Base-by-base conservation (phyloP, 257 asterid species). In the Knoxia roxburghii region DNA sequence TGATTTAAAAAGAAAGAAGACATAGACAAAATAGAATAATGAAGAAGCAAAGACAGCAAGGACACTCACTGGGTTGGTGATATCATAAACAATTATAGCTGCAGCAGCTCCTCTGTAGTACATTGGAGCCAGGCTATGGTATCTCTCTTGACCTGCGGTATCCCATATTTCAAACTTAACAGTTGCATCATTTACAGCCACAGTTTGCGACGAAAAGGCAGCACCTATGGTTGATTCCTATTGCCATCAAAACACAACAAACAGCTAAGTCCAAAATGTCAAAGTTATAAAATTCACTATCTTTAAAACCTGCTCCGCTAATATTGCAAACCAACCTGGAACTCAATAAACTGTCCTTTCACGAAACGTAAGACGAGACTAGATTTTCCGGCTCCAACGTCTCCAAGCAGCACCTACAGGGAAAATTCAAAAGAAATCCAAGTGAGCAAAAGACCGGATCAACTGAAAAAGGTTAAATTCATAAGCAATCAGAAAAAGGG, bases 31-130 rank as follows among this genome's bases (percentile, higher is more conserved):
- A 45, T 10, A 35, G 2, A 21, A 29, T 1, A 21, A n/a, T 7
- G 30, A 58, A 18, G 49, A 23, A 55, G 8, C 21, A 51, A 52
- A 60, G 51, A 23, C 20, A 3, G 6, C 7, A 20, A 0, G 12
- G 35, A n/a, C 24, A 69, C 81, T 78, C 73, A 89, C 96, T 69
- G 78, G 85, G 74, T 89, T 87, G 32, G 97, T 85, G 59, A 89
- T 84, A 69, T 89, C 97, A 35, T 81, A 89, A 55, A 89, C 97
- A 30, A 89, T 81, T 46, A 89, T 73, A 56, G 97, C 97, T 1
- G 95, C 97, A 24, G 97, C 95, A 73, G 97, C 97, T 64, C 95
- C 97, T 82, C 97, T 76, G 45, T 89, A 89, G 63, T 89, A 89
- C 97, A 87, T 89, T 24, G 97, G 97, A 76, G 97, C 95, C 69